Evolutionary conservation across 495 filamentous ascomycete genomes (phyloP).

Genomic region (Penicillium angulare): DNA sequence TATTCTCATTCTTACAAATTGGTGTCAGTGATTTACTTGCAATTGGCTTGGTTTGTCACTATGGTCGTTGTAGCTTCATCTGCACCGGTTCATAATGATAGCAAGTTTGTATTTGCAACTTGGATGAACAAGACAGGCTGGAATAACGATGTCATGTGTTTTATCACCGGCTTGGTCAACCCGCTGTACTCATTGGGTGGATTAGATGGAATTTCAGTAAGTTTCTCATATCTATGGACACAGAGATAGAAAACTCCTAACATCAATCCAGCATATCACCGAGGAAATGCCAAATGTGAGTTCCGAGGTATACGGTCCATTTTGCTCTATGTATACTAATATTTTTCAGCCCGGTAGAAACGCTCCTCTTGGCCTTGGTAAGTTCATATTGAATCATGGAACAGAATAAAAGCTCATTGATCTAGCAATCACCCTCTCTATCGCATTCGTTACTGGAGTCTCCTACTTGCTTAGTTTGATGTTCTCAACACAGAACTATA

Average conservation of each 20-base stretch:
- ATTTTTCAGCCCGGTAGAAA: constrained; percentile 26
- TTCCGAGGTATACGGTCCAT: constrained; percentile 6
- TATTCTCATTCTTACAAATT: neutral
- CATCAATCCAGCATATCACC: constrained; percentile 59
- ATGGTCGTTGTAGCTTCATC: constrained; percentile 66
- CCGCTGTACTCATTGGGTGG: constrained; percentile 76
- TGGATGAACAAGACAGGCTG: constrained; percentile 69
- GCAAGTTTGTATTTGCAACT: constrained; percentile 60
- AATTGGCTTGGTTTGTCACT: constrained; percentile 63
- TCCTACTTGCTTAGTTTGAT: constrained; percentile 45
- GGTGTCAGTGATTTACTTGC: constrained; percentile 54
- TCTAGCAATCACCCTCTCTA: constrained; percentile 38
- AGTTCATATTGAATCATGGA: neutral
- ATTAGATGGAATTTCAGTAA: constrained; percentile 51
- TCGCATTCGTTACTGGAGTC: constrained; percentile 45
- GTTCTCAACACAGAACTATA: constrained; percentile 45
- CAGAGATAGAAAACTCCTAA: neutral
- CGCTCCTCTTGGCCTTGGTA: constrained; percentile 33
- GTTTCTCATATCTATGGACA: constrained; percentile 23
- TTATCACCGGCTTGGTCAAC: constrained; percentile 73
- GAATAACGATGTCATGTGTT: constrained; percentile 66
- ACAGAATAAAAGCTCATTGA: constrained; percentile 10
- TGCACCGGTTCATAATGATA: constrained; percentile 51
- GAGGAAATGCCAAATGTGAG: constrained; percentile 69
- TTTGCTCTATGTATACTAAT: constrained; percentile 15